Conservation (phyloP, 2,329 filamentous ascomycete genomes). For the Aspergillus versicolor region DNA sequence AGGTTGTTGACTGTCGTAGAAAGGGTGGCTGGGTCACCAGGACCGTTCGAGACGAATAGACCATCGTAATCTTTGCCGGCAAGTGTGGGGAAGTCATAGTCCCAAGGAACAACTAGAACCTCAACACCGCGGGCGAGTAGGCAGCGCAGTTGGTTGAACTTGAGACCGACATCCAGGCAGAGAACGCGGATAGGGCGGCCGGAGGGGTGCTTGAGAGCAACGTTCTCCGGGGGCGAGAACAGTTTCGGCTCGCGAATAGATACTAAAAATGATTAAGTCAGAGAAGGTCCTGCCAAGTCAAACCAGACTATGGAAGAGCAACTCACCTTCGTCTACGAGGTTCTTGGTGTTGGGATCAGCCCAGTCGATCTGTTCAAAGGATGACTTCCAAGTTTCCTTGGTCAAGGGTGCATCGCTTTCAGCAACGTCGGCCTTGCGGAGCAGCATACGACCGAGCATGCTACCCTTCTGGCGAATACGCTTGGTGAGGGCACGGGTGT, state of each 20-base stretch:
- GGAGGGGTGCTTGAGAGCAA: conserved; percentile 79
- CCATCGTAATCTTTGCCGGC: conserved; percentile 87
- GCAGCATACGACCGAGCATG: conserved; percentile 88
- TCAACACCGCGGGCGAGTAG: conserved; percentile 88
- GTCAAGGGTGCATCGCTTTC: conserved; percentile 36
- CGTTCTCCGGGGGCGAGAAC: conserved; percentile 71
- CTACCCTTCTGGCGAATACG: conserved; percentile 90
- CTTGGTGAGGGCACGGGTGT: conserved; percentile 92
- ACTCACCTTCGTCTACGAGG: conserved; percentile 87
- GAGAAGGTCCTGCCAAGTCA: not conserved
- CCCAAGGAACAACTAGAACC: conserved; percentile 91
- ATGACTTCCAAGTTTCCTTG: conserved; percentile 49
- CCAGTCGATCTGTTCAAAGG: conserved; percentile 84
- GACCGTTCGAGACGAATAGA: conserved; percentile 96
- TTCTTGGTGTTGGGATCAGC: conserved; percentile 89
- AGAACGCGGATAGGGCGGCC: conserved; percentile 84
- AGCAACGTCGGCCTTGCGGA: conserved; percentile 59
- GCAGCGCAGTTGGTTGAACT: conserved; percentile 96
- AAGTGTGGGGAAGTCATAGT: conserved; percentile 81
- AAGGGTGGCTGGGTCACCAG: conserved; percentile 89
- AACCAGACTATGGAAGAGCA: not conserved
- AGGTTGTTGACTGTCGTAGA: conserved; percentile 76
- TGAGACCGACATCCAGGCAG: conserved; percentile 95
- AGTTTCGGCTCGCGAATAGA: conserved; percentile 84
- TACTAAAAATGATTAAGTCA: conserved; percentile 59